A percentile compares a stretch with the other conserved stretches of the same genome.
phyloP scores from a whole-genome alignment of 805 yeast genomes.

The Cyberlindnera misumaiensis region DNA sequence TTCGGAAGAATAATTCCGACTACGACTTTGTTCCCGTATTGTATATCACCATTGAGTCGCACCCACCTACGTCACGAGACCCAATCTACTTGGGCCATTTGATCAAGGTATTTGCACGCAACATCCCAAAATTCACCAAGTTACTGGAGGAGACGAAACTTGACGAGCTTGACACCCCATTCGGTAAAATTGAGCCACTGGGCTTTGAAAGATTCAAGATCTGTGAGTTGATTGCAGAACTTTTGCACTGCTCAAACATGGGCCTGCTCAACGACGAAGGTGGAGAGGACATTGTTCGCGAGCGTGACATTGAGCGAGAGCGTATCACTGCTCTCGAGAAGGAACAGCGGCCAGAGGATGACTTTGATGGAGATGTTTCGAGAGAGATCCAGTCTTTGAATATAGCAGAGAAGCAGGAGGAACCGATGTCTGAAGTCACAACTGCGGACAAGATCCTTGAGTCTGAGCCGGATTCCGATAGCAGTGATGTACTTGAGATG shows the following conservation, averaged over 20 bases:
- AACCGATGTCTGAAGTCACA: conserved; percentile 13
- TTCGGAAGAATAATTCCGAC: conserved; percentile 92
- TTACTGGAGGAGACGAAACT: conserved; percentile 41
- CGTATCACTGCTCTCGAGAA: conserved; percentile 36
- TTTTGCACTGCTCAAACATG: conserved; percentile 97
- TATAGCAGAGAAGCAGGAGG: conserved; percentile 6
- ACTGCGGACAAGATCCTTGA: conserved; percentile 13
- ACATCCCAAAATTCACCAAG: conserved; percentile 61
- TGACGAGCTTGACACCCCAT: conserved; percentile 47
- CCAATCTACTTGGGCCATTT: conserved; percentile 88
- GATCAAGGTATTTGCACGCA: conserved; percentile 68
- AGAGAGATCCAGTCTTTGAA: conserved; percentile 19
- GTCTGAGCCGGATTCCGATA: conserved; percentile 23
- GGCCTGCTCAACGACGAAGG: conserved; percentile 72
- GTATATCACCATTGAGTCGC: conserved; percentile 74
- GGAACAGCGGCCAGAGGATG: conserved; percentile 17
- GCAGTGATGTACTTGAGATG: conserved; percentile 22
- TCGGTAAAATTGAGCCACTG: conserved; percentile 62
- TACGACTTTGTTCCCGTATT: conserved; percentile 86
- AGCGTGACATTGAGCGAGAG: conserved; percentile 62
- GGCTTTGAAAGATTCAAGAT: conserved; percentile 91
- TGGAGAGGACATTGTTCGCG: conserved; percentile 59
- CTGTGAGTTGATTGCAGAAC: conserved; percentile 88
- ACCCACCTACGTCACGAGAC: conserved; percentile 90
- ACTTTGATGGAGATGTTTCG: conserved; percentile 27